These are phyloP conservation scores for Colletotrichum gigasporum DNA, from an alignment of 2,329 filamentous ascomycete species.

Conservation along the genomic window DNA sequence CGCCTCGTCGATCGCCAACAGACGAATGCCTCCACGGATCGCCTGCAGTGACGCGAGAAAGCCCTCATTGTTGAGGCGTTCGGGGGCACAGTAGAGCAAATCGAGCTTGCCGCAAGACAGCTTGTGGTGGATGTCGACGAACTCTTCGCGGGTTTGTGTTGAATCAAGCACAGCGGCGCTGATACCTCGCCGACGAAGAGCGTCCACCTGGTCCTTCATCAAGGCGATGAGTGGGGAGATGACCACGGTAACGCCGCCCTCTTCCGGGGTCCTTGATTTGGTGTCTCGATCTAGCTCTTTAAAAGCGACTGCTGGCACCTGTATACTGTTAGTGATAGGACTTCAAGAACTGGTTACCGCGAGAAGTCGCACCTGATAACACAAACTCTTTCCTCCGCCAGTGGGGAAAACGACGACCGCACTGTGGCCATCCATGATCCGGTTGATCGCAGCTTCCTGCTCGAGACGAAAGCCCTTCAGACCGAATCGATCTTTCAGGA, in stretches of 20 bases:
- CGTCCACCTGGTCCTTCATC: conserved; percentile 71
- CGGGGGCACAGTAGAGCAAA: conserved; percentile 67
- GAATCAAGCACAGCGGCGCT: conserved; percentile 65
- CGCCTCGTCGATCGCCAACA: conserved; percentile 67
- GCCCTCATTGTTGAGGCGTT: conserved; percentile 68
- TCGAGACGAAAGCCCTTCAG: conserved; percentile 53
- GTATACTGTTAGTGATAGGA: background rate
- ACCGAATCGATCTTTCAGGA: conserved; percentile 51
- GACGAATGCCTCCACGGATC: conserved; percentile 63
- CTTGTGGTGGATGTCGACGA: conserved; percentile 46
- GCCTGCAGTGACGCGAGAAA: conserved; percentile 65
- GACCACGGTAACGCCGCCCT: conserved; percentile 62
- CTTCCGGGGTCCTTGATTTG: conserved; percentile 37
- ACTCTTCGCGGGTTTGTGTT: conserved; percentile 59
- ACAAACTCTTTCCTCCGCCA: conserved; percentile 59
- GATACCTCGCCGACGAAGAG: conserved; percentile 58
- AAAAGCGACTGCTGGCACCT: conserved; percentile 59
- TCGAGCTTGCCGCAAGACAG: conserved; percentile 58
- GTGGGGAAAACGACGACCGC: conserved; percentile 57
- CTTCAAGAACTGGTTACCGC: no score
- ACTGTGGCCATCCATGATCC: conserved; percentile 50
- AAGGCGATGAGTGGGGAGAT: conserved; percentile 65
- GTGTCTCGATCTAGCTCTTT: conserved; percentile 49
- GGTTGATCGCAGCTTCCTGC: conserved; percentile 51
- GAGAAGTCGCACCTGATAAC: conserved; percentile 51